Evolutionary conservation across 768 basidiomycete genomes (phyloP).

Genomic region (Lyophyllum semitale): DNA sequence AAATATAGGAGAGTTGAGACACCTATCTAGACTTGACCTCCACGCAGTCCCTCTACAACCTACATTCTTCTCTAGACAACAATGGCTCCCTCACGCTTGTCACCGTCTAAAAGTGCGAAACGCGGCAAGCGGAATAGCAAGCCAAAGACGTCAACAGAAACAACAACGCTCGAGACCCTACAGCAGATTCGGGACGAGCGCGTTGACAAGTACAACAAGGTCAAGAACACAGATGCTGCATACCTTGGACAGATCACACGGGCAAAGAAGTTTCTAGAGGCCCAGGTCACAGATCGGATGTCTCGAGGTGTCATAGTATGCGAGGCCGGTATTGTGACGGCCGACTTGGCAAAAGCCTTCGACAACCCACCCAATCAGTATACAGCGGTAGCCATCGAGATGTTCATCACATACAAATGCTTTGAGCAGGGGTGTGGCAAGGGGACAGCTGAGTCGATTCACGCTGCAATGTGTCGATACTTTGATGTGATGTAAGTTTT

Average conservation of each 20-base stretch:
- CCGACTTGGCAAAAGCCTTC: slow-evolving; percentile 1
- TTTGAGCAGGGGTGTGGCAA: neutral
- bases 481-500: slow-evolving; percentile 3
- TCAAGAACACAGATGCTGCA: neutral
- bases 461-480: neutral
- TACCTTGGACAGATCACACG: neutral
- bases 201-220: neutral
- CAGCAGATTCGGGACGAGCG: neutral
- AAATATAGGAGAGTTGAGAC: too few relatives aligned
- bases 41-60: too few relatives aligned
- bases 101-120: too few relatives aligned
- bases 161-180: neutral
- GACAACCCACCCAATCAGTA: slow-evolving; percentile 1
- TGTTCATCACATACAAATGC: slow-evolving; percentile 4
- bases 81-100: too few relatives aligned
- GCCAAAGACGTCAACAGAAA: too few relatives aligned
- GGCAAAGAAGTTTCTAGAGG: neutral
- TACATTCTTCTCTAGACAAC: too few relatives aligned
- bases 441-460: neutral
- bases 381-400: neutral
- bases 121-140: too few relatives aligned
- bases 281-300: neutral
- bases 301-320: neutral
- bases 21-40: too few relatives aligned
- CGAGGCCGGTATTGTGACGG: neutral